phyloP scores from a whole-genome alignment of 129 eudicot genomes.

The Tanacetum coccineum region DNA sequence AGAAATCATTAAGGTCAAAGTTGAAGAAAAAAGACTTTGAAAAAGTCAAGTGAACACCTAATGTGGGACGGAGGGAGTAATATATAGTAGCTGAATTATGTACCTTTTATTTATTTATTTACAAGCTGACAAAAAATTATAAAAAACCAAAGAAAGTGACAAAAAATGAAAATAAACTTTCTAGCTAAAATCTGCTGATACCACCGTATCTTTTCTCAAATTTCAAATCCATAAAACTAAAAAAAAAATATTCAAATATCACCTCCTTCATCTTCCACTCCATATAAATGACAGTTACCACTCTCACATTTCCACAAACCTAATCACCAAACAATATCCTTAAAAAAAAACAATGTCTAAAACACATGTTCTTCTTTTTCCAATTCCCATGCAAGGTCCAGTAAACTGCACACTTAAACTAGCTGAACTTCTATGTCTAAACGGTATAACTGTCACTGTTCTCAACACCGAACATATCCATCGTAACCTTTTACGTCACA shows the following conservation, averaged over 20 bases:
- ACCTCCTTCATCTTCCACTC: background rate
- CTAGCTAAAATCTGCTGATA: slow-evolving; percentile 10
- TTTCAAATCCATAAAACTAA: slow-evolving; percentile 2
- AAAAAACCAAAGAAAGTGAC: slow-evolving; percentile 11
- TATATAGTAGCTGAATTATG: no score
- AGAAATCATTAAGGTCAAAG: no score
- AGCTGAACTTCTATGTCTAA: slow-evolving; percentile 49
- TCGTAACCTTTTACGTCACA: slow-evolving; percentile 29
- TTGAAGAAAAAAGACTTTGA: no score
- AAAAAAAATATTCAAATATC: background rate
- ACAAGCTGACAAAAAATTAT: background rate
- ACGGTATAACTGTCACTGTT: slow-evolving; percentile 42
- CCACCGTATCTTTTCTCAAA: slow-evolving; percentile 13
- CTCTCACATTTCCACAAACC: background rate
- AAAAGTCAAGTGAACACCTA: no score
- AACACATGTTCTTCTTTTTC: slow-evolving; percentile 53
- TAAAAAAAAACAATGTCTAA: slow-evolving; percentile 19
- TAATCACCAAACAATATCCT: background rate
- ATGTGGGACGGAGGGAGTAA: no score
- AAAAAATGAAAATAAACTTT: background rate
- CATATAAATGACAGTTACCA: slow-evolving; percentile 7
- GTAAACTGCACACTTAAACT: slow-evolving; percentile 51
- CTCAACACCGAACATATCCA: slow-evolving; percentile 62
- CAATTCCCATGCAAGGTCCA: slow-evolving; percentile 61
- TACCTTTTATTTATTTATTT: background rate